These are phyloP conservation scores for Myxozyma udenii DNA, from an alignment of 805 yeast species.

Conservation along the genomic window DNA sequence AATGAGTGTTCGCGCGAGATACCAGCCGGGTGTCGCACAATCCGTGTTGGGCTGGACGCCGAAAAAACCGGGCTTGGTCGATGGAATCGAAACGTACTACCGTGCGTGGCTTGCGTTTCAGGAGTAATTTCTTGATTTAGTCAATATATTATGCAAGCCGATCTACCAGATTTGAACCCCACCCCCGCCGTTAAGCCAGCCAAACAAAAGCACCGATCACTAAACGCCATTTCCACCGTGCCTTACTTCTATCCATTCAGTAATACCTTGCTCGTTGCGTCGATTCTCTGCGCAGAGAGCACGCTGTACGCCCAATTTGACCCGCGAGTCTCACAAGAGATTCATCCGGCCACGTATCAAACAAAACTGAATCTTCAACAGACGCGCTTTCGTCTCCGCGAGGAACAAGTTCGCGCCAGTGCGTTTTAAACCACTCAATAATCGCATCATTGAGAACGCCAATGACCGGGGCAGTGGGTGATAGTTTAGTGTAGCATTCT, in stretches of 20 bases:
- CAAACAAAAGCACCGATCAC: too few relatives aligned
- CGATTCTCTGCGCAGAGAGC: too few relatives aligned
- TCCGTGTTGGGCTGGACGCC: slow-evolving; percentile 10
- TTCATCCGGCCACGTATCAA: slow-evolving; percentile 22
- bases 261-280: too few relatives aligned
- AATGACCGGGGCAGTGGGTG: slow-evolving; percentile 12
- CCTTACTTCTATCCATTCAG: too few relatives aligned
- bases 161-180: too few relatives aligned
- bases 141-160: too few relatives aligned
- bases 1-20: not conserved
- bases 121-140: slow-evolving; percentile 6
- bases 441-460: slow-evolving; percentile 8
- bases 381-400: not conserved
- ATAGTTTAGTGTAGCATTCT: slow-evolving; percentile 21
- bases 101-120: slow-evolving; percentile 12
- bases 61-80: slow-evolving; percentile 13
- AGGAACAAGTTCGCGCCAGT: slow-evolving; percentile 23
- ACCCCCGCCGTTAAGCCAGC: too few relatives aligned
- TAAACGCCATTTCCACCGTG: too few relatives aligned
- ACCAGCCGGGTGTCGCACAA: not conserved
- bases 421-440: slow-evolving; percentile 15
- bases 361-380: not conserved
- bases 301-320: slow-evolving; percentile 20
- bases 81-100: slow-evolving; percentile 16
- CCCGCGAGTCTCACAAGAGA: slow-evolving; percentile 13